Conservation (phyloP, 768 basidiomycete species). For the Psilocybe cyanescens region DNA sequence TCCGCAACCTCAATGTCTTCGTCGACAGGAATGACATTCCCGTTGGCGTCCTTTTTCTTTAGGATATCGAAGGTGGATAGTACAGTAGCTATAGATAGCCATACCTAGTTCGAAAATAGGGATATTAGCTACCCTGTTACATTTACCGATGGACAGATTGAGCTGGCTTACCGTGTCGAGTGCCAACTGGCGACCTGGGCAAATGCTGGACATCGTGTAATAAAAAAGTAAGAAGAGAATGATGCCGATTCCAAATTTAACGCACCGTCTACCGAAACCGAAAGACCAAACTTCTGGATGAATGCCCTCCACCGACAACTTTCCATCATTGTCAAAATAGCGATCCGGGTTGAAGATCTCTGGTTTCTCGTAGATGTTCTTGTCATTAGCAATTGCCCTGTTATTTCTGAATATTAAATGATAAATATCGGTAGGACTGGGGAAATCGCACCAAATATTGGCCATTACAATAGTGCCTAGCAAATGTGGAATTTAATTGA, state of each 20-base stretch:
- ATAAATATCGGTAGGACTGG: neutral
- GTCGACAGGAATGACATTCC: constrained; percentile 26
- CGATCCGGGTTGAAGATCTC: constrained; percentile 30
- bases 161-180: constrained; percentile 1
- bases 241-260: neutral
- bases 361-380: constrained; percentile 23
- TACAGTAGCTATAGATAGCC: constrained; percentile 26
- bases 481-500: neutral
- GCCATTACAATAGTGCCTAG: constrained; percentile 15
- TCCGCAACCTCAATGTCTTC: constrained; percentile 17
- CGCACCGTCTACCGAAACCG: constrained; percentile 27
- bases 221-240: neutral
- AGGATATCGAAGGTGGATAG: constrained; percentile 32
- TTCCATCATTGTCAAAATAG: constrained; percentile 21
- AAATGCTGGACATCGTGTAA: constrained; percentile 3
- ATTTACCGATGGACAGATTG: neutral
- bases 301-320: constrained; percentile 8
- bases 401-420: neutral
- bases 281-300: constrained; percentile 14
- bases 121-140: neutral
- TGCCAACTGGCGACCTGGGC: constrained; percentile 14
- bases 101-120: neutral
- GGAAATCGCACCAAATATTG: constrained; percentile 19
- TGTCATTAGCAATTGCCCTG: constrained; percentile 27
- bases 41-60: constrained; percentile 28